Conservation (phyloP, 345 rosid genomes). For the Brassica incana region DNA sequence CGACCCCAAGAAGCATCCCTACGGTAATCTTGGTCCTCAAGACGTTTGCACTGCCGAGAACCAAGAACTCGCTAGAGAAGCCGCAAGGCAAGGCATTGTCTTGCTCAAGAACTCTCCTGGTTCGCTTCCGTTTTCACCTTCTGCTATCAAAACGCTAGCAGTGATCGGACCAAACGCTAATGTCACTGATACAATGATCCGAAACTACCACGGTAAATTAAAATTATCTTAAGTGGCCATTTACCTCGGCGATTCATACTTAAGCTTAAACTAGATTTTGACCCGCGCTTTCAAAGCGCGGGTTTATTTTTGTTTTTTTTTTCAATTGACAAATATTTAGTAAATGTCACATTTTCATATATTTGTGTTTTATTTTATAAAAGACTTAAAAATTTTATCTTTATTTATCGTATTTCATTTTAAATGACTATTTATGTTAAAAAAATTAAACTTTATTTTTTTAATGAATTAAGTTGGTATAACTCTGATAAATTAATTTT, state of each 20-base stretch:
- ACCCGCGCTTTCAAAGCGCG: too few species aligned
- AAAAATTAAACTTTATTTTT: too few species aligned
- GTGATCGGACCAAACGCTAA: conserved; percentile 81
- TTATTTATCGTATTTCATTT: too few species aligned
- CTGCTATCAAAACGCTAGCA: conserved; percentile 52
- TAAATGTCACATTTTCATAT: too few species aligned
- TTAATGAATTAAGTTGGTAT: too few species aligned
- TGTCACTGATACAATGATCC: conserved; percentile 66
- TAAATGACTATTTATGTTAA: too few species aligned
- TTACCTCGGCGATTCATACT: neutral
- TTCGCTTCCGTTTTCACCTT: conserved; percentile 61
- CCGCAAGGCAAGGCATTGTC: conserved; percentile 84
- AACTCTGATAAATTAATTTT: too few species aligned
- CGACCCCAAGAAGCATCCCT: neutral
- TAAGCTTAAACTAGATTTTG: too few species aligned
- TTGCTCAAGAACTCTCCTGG: conserved; percentile 62
- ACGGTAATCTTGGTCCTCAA: conserved; percentile 50
- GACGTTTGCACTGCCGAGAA: conserved; percentile 64
- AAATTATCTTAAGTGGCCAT: neutral
- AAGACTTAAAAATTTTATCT: too few species aligned
- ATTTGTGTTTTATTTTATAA: too few species aligned
- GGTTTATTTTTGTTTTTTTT: too few species aligned
- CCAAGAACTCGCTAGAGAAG: conserved; percentile 68
- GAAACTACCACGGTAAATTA: conserved; percentile 59
- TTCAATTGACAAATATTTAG: too few species aligned